Base-by-base conservation (phyloP, 2,329 filamentous ascomycete species). In the Setomelanomma holmii region DNA sequence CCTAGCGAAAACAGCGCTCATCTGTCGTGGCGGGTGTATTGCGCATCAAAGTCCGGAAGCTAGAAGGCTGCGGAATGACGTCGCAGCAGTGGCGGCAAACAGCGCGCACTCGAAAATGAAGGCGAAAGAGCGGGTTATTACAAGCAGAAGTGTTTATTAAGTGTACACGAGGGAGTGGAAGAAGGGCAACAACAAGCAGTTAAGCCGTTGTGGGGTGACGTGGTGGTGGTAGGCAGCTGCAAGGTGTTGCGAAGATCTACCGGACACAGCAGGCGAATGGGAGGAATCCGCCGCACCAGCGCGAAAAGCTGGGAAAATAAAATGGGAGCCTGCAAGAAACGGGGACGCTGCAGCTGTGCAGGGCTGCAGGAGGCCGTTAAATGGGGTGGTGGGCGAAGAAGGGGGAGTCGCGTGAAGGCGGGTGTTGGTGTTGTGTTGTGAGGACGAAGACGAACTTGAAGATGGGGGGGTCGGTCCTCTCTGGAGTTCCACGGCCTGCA, bases 1-100 rank as follows among this genome's bases (percentile, higher is more conserved):
- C 57, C 64, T 71, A 69, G 63, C 63, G 56, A 60, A 67, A 63
- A 65, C 67, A 71, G 63, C 60, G 68, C 48, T 70, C 74, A 76
- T 76, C 72, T 74, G 72, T 72, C 60, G 69, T 64, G 54, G 70
- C 61, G 56, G 62, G 51, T 48, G 63, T 59, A 60, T 53, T 56
- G 69, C 57, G 71, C 71, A 73, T 72, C 56, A 47, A 66, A 57
- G 52, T 61, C 53, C 62, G 60, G 58, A 45, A 49, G 58, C 58
- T 64, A 58, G 55, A 45, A 60, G 53, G 64, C 63, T 54, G 66
- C 61, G 51, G 56, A 57, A 61, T 64, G 68, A 70, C 69, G 71
- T 70, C 62, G 68, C 59, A 65, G 64, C 56, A 63, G 47, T 27
- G 24, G 58, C 56, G 60, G 47, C 58, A 60, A 59, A 47, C 58